These are phyloP conservation scores for Agrocybe praecox DNA, from an alignment of 768 basidiomycete genomes.

Conservation along the genomic window DNA sequence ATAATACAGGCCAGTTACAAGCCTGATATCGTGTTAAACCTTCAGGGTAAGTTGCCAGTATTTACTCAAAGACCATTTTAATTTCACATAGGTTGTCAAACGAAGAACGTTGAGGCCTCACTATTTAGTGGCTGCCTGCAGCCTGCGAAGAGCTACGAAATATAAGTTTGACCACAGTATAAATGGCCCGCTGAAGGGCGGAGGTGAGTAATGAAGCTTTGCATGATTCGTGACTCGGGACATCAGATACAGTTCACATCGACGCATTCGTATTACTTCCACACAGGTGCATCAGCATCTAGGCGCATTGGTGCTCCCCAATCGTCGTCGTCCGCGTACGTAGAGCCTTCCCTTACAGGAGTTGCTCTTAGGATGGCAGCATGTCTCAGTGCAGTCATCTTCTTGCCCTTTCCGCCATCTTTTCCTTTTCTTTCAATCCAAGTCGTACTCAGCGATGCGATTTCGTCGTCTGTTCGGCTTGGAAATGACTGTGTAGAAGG, in stretches of 20 bases:
- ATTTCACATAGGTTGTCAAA: too few species aligned
- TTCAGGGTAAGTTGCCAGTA: too few species aligned
- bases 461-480: slow-evolving; percentile 35
- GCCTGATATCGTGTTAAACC: too few species aligned
- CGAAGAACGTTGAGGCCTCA: too few species aligned
- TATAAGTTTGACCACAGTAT: too few species aligned
- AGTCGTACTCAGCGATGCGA: slow-evolving; percentile 29
- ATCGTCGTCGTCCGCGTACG: slow-evolving; percentile 1
- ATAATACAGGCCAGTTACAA: too few species aligned
- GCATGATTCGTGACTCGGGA: too few species aligned
- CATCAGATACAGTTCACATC: neutral
- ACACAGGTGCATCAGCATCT: slow-evolving; percentile 25
- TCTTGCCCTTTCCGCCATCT: slow-evolving; percentile 12
- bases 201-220: too few species aligned
- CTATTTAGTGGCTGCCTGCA: too few species aligned
- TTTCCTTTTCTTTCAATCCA: slow-evolving; percentile 25
- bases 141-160: too few species aligned
- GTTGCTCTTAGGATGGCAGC: slow-evolving; percentile 44
- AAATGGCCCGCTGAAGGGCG: too few species aligned
- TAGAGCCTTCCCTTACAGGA: slow-evolving; percentile 38
- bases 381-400: slow-evolving; percentile 47
- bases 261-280: neutral
- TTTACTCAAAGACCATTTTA: too few species aligned
- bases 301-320: slow-evolving; percentile 29
- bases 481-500: slow-evolving; percentile 39